Conservation (phyloP, 371 early-diverging fungal species). For the Haplosporangium sp. region DNA sequence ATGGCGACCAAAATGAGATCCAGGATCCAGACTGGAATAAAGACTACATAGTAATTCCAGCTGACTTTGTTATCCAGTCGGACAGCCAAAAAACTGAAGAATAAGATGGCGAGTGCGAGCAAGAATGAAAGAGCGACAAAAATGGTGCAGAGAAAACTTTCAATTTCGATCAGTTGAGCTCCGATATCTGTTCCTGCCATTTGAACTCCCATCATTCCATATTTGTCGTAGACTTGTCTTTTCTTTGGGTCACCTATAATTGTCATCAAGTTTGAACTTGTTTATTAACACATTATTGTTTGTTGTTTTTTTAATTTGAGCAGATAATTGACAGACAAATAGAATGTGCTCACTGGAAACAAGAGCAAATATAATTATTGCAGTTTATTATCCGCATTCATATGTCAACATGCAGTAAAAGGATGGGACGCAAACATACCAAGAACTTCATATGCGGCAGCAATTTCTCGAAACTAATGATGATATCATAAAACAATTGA, state of each 20-base stretch:
- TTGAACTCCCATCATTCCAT: constrained; percentile 89
- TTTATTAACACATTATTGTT: background rate
- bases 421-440: constrained; percentile 30
- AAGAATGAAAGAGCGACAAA: constrained; percentile 70
- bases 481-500: background rate
- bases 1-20: constrained; percentile 61
- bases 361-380: constrained; percentile 5
- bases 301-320: background rate
- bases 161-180: constrained; percentile 82
- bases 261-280: background rate
- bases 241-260: constrained; percentile 78
- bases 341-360: constrained; percentile 17
- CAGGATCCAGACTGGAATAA: constrained; percentile 87
- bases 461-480: constrained; percentile 78
- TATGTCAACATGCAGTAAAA: background rate
- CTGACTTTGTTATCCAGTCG: constrained; percentile 76
- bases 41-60: constrained; percentile 84
- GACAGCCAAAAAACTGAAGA: constrained; percentile 82
- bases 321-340: constrained; percentile 4
- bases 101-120: constrained; percentile 79
- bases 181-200: constrained; percentile 85
- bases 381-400: background rate
- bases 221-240: constrained; percentile 87
- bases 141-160: constrained; percentile 76
- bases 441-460: constrained; percentile 86